These are phyloP conservation scores for Brettanomyces nanus DNA, from an alignment of 805 yeast species.

Conservation along the genomic window DNA sequence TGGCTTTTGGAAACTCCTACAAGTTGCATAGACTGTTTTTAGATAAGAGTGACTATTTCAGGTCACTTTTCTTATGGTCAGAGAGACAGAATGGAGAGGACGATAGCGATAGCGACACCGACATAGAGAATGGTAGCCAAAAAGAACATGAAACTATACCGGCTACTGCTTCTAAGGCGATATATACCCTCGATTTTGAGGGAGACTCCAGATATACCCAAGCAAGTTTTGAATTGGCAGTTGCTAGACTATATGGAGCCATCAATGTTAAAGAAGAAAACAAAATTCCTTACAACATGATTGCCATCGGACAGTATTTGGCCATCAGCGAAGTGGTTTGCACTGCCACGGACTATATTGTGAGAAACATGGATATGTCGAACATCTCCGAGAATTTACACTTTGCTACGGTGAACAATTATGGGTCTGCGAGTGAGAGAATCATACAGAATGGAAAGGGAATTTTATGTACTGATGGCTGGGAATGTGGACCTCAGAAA, in stretches of 20 bases:
- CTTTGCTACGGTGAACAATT: constrained; percentile 36
- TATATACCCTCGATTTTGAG: constrained; percentile 29
- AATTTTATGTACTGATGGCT: constrained; percentile 39
- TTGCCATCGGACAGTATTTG: constrained; percentile 43
- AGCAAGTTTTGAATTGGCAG: constrained; percentile 40
- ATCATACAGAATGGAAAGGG: constrained; percentile 41
- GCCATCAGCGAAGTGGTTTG: constrained; percentile 39
- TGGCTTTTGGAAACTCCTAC: constrained; percentile 38
- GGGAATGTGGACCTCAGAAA: constrained; percentile 34
- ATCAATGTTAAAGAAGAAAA: constrained; percentile 25
- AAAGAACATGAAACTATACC: neutral
- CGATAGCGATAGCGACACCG: constrained; percentile 4
- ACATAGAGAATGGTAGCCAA: neutral
- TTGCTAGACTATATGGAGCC: constrained; percentile 40
- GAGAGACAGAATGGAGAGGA: constrained; percentile 9
- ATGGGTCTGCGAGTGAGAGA: constrained; percentile 38
- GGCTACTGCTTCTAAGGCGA: neutral
- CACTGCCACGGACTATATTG: constrained; percentile 32
- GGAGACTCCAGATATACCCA: constrained; percentile 34
- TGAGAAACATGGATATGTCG: constrained; percentile 27
- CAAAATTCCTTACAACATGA: constrained; percentile 31
- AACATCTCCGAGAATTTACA: constrained; percentile 29
- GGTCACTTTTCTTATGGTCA: constrained; percentile 39
- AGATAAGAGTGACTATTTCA: constrained; percentile 39
- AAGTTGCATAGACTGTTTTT: constrained; percentile 38